These are phyloP conservation scores for Macroventuria anomochaeta DNA, from an alignment of 2,329 filamentous ascomycete genomes.

Conservation along the genomic window DNA sequence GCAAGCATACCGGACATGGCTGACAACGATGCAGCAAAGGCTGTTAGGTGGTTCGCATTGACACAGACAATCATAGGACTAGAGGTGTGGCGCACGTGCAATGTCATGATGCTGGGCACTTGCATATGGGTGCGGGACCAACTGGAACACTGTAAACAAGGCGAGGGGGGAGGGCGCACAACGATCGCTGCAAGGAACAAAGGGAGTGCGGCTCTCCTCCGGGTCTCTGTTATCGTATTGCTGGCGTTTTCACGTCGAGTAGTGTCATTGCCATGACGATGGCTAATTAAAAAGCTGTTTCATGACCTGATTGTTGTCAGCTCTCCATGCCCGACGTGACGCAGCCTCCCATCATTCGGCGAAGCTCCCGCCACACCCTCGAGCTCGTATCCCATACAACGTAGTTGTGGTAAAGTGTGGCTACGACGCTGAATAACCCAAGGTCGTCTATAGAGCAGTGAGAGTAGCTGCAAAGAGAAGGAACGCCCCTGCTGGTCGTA, in stretches of 20 bases:
- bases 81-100: slow-evolving; percentile 6
- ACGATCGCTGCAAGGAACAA: slow-evolving; percentile 17
- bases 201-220: slow-evolving; percentile 5
- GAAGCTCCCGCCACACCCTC: slow-evolving; percentile 14
- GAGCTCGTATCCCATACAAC: not conserved
- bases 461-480: slow-evolving; percentile 21
- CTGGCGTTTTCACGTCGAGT: slow-evolving; percentile 1
- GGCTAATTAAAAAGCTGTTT: slow-evolving; percentile 22
- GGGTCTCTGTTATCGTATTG: not conserved
- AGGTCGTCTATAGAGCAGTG: not conserved
- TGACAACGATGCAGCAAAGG: not conserved
- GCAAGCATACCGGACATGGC: not conserved
- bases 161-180: slow-evolving; percentile 10
- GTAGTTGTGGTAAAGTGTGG: slow-evolving; percentile 1
- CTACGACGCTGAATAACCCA: not conserved
- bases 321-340: slow-evolving; percentile 20
- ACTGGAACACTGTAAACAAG: slow-evolving; percentile 8
- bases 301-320: slow-evolving; percentile 14
- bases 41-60: not conserved
- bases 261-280: slow-evolving; percentile 18
- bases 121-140: slow-evolving; percentile 8
- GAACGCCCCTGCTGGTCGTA: slow-evolving; percentile 27
- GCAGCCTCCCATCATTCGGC: slow-evolving; percentile 9
- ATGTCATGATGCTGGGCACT: slow-evolving; percentile 9
- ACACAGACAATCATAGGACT: not conserved